Conservation (phyloP, 495 filamentous ascomycete species). For the Penicillium pancosmium region DNA sequence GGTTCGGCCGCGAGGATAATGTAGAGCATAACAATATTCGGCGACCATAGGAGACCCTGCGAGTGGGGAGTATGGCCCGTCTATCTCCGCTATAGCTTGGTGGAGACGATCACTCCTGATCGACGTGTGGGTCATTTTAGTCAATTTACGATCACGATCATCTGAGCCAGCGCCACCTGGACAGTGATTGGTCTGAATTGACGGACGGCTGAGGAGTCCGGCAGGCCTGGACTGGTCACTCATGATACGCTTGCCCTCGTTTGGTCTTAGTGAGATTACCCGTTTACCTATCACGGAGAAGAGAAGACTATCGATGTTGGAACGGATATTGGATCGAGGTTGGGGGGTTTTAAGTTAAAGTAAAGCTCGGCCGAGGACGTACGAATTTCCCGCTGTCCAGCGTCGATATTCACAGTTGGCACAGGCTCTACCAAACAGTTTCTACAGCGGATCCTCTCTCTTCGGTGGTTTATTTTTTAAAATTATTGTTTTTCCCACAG, state of each 20-base stretch:
- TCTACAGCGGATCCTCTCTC: too few species aligned
- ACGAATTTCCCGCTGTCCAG: too few species aligned
- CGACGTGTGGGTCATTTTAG: neutral
- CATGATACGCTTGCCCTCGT: slow-evolving; percentile 2
- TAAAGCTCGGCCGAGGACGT: too few species aligned
- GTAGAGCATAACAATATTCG: slow-evolving; percentile 1
- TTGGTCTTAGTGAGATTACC: neutral
- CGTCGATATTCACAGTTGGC: neutral
- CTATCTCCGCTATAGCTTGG: slow-evolving; percentile 6
- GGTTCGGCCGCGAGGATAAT: neutral
- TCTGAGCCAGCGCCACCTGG: neutral
- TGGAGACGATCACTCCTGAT: slow-evolving; percentile 5
- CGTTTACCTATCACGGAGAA: neutral
- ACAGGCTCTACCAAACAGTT: neutral
- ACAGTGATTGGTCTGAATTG: neutral
- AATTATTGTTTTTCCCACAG: neutral
- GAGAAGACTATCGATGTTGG: neutral
- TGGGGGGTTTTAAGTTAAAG: too few species aligned
- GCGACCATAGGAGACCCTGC: neutral
- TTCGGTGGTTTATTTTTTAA: too few species aligned
- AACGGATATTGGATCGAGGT: neutral
- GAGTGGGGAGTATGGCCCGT: neutral
- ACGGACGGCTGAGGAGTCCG: slow-evolving; percentile 23
- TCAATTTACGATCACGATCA: neutral
- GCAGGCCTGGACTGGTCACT: slow-evolving; percentile 5